These are phyloP conservation scores for Botrytis medusae DNA, from an alignment of 2,329 filamentous ascomycete species.

Conservation along the genomic window DNA sequence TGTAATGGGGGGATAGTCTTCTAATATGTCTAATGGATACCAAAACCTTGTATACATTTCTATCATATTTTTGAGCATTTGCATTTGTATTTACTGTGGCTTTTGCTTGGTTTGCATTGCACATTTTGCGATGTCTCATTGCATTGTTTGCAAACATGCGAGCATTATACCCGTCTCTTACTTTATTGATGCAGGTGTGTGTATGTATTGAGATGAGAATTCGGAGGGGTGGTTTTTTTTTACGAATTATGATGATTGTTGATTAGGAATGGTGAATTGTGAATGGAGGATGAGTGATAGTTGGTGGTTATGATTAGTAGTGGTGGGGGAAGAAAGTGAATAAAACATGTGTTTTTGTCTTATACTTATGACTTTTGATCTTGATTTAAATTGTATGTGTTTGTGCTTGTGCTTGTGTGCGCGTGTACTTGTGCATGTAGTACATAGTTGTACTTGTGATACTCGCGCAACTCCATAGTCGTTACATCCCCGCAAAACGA, in stretches of 20 bases:
- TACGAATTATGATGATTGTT: constrained; percentile 9
- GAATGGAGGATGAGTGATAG: background rate
- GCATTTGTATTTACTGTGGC: background rate
- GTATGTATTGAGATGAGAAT: constrained; percentile 10
- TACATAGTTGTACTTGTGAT: background rate
- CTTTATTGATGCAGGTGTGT: constrained; percentile 5
- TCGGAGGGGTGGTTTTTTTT: constrained; percentile 1
- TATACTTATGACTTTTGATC: background rate
- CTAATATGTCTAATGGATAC: constrained; percentile 5
- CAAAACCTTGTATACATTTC: constrained; percentile 5
- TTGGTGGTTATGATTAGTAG: background rate
- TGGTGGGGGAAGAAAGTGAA: background rate
- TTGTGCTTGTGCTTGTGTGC: background rate
- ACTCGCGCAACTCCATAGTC: background rate
- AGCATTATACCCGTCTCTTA: constrained; percentile 11
- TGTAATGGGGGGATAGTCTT: constrained; percentile 10
- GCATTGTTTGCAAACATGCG: background rate
- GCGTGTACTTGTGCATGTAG: background rate
- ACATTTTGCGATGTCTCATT: background rate
- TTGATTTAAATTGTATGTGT: background rate
- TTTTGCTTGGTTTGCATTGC: constrained; percentile 7
- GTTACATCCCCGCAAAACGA: background rate
- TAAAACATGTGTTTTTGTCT: background rate
- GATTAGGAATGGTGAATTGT: too few species aligned
- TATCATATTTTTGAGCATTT: constrained; percentile 3